Evolutionary conservation across 1,139 yeast genomes (phyloP).

Genomic region (Casaregolazyma lundiana): DNA sequence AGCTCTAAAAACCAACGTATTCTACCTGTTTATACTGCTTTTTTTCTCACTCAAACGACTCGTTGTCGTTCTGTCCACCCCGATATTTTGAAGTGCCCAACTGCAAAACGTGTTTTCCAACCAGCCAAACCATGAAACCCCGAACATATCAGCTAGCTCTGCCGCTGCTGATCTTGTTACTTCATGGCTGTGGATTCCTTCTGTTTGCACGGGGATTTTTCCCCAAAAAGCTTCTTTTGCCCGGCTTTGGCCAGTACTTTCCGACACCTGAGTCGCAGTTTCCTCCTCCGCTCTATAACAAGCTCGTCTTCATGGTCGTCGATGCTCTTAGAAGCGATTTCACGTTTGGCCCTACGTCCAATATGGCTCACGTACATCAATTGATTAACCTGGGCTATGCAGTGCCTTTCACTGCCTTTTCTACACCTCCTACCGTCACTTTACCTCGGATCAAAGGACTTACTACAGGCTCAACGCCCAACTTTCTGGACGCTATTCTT

Average conservation of each 20-base stretch:
- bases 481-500: slow-evolving; percentile 88
- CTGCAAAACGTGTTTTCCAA: too few relatives aligned
- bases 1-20: too few relatives aligned
- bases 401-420: slow-evolving; percentile 81
- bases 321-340: slow-evolving; percentile 94
- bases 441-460: slow-evolving; percentile 88
- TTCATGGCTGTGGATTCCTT: slow-evolving; percentile 50
- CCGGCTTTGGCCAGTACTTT: slow-evolving; percentile 46
- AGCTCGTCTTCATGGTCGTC: slow-evolving; percentile 74
- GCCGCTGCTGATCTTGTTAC: slow-evolving; percentile 26
- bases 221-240: slow-evolving; percentile 73
- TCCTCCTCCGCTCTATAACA: slow-evolving; percentile 48
- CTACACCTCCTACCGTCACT: slow-evolving; percentile 96
- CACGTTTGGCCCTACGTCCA: slow-evolving; percentile 54
- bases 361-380: slow-evolving; percentile 63
- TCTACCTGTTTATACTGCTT: too few relatives aligned
- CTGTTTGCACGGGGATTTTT: slow-evolving; percentile 79
- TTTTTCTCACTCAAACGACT: too few relatives aligned
- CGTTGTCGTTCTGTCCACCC: too few relatives aligned
- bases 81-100: too few relatives aligned
- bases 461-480: slow-evolving; percentile 93
- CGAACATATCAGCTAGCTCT: neutral
- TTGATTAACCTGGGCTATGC: slow-evolving; percentile 66
- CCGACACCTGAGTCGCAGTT: slow-evolving; percentile 22
- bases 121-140: slow-evolving; percentile 5